Conservation (phyloP, 208 protist genomes). For the Trypanosoma caninum region DNA sequence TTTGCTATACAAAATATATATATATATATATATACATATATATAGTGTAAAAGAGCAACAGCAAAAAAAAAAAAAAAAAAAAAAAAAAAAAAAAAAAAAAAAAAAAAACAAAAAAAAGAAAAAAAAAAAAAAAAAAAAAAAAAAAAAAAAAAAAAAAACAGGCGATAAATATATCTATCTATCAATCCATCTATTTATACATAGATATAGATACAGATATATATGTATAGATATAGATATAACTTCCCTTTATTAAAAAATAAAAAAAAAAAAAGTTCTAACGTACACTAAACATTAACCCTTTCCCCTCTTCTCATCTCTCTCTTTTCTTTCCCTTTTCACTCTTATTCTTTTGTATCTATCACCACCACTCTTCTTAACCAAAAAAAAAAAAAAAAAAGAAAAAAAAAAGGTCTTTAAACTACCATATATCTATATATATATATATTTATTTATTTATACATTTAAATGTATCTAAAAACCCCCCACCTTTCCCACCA, state of each 20-base stretch:
- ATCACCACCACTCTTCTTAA: too few relatives aligned
- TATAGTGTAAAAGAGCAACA: constrained; percentile 11
- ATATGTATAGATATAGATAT: background rate
- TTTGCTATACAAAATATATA: constrained; percentile 6
- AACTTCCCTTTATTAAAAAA: background rate
- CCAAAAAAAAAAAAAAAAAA: too few relatives aligned
- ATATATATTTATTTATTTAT: too few relatives aligned
- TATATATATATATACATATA: constrained; percentile 7
- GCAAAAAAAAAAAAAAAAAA: constrained; percentile 19
- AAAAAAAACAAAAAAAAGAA: constrained; percentile 9
- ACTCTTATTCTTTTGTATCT: background rate
- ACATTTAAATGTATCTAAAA: too few relatives aligned
- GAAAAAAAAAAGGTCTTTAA: too few relatives aligned
- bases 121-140: constrained; percentile 1
- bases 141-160: constrained; percentile 11
- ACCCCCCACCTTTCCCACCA: too few relatives aligned
- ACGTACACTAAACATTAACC: constrained; percentile 2
- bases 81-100: constrained; percentile 19
- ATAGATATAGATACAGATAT: constrained; percentile 25
- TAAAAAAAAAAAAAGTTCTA: constrained; percentile 2
- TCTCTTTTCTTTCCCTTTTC: background rate
- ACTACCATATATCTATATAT: too few relatives aligned
- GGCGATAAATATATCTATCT: background rate
- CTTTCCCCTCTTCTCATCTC: background rate
- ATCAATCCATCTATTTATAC: background rate